phyloP scores from a whole-genome alignment of 164 flowering plant genomes.

The Chimonanthus praecox region DNA sequence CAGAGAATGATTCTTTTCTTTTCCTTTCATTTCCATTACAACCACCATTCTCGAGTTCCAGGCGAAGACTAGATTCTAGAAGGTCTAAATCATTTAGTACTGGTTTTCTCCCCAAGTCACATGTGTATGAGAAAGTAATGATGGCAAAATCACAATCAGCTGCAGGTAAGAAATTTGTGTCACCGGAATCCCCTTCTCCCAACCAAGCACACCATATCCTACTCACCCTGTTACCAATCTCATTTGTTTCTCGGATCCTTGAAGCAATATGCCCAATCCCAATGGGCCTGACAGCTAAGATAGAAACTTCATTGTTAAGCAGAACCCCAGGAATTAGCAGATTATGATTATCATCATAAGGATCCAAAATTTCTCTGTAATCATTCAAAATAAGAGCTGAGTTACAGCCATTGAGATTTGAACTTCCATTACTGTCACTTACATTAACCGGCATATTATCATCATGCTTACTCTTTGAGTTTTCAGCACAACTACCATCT shows the following conservation, averaged over 20 bases:
- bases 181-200: constrained; percentile 32
- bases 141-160: constrained; percentile 67
- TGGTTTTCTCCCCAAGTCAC: constrained; percentile 52
- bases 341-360: constrained; percentile 10
- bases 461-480: neutral
- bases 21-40: constrained; percentile 24
- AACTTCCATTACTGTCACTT: neutral
- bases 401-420: neutral
- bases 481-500: constrained; percentile 14
- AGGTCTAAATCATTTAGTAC: constrained; percentile 37
- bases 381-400: neutral
- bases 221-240: constrained; percentile 21
- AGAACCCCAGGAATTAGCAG: constrained; percentile 61
- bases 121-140: constrained; percentile 53
- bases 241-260: constrained; percentile 37
- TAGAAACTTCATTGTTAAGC: constrained; percentile 39
- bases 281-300: constrained; percentile 34
- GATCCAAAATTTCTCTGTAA: constrained; percentile 8
- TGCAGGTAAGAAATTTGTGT: constrained; percentile 17
- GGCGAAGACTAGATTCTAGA: constrained; percentile 27
- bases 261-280: constrained; percentile 70
- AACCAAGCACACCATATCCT: constrained; percentile 96
- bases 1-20: constrained; percentile 57
- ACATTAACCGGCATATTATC: constrained; percentile 4
- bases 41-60: constrained; percentile 20